phyloP scores from a whole-genome alignment of 106 monocot species.

The Allium sativum region DNA sequence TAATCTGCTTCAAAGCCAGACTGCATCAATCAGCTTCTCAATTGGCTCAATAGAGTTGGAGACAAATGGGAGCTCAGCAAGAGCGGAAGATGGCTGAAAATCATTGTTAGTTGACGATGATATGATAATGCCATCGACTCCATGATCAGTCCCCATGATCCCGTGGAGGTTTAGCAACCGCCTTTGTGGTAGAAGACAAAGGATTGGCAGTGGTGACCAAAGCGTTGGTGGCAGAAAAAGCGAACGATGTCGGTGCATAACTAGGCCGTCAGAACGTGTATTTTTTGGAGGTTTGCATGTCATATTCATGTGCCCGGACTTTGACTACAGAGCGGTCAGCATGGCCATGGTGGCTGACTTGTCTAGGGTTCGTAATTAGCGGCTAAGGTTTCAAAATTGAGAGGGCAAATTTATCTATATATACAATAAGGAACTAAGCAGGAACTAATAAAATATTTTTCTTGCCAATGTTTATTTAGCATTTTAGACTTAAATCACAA shows the following conservation, averaged over 20 bases:
- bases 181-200: slow-evolving; percentile 52
- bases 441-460: too few species aligned
- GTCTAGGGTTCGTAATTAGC: background rate
- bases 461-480: too few species aligned
- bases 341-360: background rate
- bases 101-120: slow-evolving; percentile 34
- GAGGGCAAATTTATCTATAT: background rate
- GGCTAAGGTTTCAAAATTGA: slow-evolving; percentile 4
- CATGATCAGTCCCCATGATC: slow-evolving; percentile 90
- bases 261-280: slow-evolving; percentile 30
- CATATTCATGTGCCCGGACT: slow-evolving; percentile 26
- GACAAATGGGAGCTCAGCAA: slow-evolving; percentile 55
- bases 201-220: slow-evolving; percentile 43
- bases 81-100: slow-evolving; percentile 38
- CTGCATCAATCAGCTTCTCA: slow-evolving; percentile 52
- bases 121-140: slow-evolving; percentile 58
- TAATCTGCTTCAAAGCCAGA: slow-evolving; percentile 69
- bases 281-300: slow-evolving; percentile 5
- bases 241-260: slow-evolving; percentile 56
- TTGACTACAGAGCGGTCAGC: slow-evolving; percentile 31
- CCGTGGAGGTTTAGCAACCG: slow-evolving; percentile 80
- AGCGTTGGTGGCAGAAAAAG: slow-evolving; percentile 37
- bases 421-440: too few species aligned
- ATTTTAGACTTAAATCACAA: too few species aligned
- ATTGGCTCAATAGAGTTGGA: slow-evolving; percentile 51